Conservation (phyloP, 768 basidiomycete genomes). For the Panaeolus papilionaceus region DNA sequence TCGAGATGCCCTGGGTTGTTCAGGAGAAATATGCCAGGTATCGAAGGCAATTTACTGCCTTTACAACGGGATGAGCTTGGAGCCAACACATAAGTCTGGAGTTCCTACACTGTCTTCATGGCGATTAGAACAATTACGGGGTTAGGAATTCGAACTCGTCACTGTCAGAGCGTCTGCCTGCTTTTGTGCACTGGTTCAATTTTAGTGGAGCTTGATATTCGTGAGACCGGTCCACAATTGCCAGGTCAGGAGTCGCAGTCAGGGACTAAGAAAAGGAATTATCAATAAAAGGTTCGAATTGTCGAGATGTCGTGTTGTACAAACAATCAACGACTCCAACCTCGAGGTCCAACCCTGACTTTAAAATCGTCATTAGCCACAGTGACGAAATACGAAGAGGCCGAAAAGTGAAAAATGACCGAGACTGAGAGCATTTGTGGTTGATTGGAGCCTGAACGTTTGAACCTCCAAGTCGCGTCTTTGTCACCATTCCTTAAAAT, state of each 20-base stretch:
- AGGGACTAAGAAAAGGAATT: slow-evolving; percentile 6
- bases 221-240: slow-evolving; percentile 1
- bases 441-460: not conserved
- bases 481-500: slow-evolving; percentile 2
- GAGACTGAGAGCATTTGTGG: not conserved
- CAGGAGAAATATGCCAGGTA: not conserved
- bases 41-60: slow-evolving; percentile 7
- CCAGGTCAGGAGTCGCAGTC: slow-evolving; percentile 8
- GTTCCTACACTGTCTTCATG: not conserved
- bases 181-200: not conserved
- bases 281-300: slow-evolving; percentile 5
- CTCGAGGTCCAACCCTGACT: slow-evolving; percentile 11
- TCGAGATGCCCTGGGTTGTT: not conserved
- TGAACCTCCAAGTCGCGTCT: not conserved
- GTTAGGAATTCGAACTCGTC: not conserved
- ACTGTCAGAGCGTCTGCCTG: not conserved
- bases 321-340: not conserved
- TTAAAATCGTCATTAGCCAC: slow-evolving; percentile 6
- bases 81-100: not conserved
- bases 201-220: not conserved
- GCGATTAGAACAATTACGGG: not conserved
- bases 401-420: not conserved
- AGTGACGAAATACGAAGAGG: not conserved
- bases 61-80: slow-evolving; percentile 6
- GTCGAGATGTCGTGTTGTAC: slow-evolving; percentile 6